Conservation (phyloP, 345 rosid genomes). For the Mercurialis annua region DNA sequence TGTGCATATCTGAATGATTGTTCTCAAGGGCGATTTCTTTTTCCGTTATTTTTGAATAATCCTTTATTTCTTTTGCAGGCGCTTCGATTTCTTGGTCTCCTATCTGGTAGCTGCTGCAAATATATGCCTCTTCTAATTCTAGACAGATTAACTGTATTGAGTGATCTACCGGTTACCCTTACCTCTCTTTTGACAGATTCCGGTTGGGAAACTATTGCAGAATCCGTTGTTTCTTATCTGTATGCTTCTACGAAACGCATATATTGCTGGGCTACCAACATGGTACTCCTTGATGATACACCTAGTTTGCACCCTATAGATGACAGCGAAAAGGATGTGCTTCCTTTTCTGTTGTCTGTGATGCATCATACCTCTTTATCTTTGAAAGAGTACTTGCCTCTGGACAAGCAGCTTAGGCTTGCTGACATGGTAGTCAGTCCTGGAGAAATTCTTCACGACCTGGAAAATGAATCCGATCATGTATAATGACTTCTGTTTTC, state of each 20-base stretch:
- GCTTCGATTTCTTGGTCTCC: conserved; percentile 59
- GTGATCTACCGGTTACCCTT: conserved; percentile 70
- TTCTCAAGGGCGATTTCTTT: neutral
- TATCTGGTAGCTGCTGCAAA: conserved; percentile 77
- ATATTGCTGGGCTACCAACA: conserved; percentile 36
- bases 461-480: too few species aligned
- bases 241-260: conserved; percentile 64
- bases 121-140: conserved; percentile 79
- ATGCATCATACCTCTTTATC: conserved; percentile 53
- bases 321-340: conserved; percentile 40
- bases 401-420: conserved; percentile 70
- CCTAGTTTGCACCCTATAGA: conserved; percentile 35
- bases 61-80: conserved; percentile 42
- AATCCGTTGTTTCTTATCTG: conserved; percentile 47
- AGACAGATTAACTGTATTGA: conserved; percentile 49
- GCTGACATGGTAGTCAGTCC: conserved; percentile 46
- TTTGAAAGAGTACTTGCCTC: conserved; percentile 56
- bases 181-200: conserved; percentile 57
- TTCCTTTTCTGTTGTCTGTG: conserved; percentile 41
- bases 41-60: neutral
- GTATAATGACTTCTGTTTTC: too few species aligned
- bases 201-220: conserved; percentile 53
- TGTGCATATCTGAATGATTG: neutral
- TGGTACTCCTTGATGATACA: conserved; percentile 19
- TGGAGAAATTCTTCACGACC: too few species aligned